Evolutionary conservation across 164 flowering plant species (phyloP).

Genomic region (Pachysandra terminalis): DNA sequence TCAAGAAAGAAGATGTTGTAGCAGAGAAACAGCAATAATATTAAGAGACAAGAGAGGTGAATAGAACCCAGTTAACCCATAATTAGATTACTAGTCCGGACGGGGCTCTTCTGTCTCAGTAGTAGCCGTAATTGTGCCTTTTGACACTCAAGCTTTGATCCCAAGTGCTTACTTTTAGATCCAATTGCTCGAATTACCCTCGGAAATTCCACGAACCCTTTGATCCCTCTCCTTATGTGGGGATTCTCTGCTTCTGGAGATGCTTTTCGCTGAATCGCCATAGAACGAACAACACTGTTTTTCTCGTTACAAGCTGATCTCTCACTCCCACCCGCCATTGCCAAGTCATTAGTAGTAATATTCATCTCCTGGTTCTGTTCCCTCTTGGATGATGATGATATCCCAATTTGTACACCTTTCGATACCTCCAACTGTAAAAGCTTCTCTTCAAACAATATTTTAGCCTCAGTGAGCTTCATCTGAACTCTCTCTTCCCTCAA

Average conservation of each 20-base stretch:
- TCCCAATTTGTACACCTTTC: conserved; percentile 11
- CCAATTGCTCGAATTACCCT: conserved; percentile 59
- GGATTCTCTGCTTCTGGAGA: conserved; percentile 59
- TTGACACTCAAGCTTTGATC: conserved; percentile 70
- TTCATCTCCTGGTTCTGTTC: background rate
- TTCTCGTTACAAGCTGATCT: conserved; percentile 14
- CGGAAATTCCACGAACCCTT: conserved; percentile 84
- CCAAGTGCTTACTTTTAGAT: conserved; percentile 48
- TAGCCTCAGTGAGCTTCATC: conserved; percentile 71
- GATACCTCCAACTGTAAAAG: conserved; percentile 32
- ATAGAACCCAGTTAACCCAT: conserved; percentile 22
- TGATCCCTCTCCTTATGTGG: conserved; percentile 71
- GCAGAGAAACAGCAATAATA: background rate
- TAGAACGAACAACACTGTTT: conserved; percentile 8
- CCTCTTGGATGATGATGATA: background rate
- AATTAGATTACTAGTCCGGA: conserved; percentile 37
- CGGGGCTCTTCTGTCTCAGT: conserved; percentile 52
- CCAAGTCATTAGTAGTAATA: conserved; percentile 8
- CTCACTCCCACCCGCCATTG: conserved; percentile 10
- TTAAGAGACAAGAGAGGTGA: background rate
- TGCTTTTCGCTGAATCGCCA: conserved; percentile 22
- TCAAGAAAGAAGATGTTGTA: background rate
- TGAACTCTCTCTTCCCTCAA: conserved; percentile 74
- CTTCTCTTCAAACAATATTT: conserved; percentile 52
- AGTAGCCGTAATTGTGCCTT: conserved; percentile 65